A percentile compares a stretch with the other conserved stretches of the same genome.
phyloP scores from a whole-genome alignment of 305 asterid species.

The Withania somnifera region DNA sequence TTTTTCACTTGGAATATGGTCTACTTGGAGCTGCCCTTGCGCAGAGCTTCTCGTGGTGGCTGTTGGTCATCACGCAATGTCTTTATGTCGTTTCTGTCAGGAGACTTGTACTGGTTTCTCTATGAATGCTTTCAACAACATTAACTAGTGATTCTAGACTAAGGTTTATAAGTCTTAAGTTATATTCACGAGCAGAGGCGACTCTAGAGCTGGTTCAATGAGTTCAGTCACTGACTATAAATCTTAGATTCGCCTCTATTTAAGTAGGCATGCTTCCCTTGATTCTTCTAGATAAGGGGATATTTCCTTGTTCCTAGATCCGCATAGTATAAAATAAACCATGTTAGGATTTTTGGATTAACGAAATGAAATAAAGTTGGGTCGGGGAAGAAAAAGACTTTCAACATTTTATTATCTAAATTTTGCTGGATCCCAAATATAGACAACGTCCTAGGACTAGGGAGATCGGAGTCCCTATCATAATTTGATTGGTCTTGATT shows the following conservation, averaged over 20 bases:
- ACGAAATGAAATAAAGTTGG: not conserved
- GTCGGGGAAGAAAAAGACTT: not conserved
- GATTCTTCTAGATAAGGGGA: not conserved
- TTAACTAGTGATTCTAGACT: not conserved
- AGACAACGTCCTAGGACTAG: not conserved
- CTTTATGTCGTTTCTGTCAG: conserved; percentile 12
- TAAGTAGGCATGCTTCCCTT: not conserved
- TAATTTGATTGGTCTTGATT: not conserved
- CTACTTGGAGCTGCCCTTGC: conserved; percentile 17
- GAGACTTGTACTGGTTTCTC: conserved; percentile 29
- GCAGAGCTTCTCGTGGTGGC: conserved; percentile 20
- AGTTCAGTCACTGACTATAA: not conserved
- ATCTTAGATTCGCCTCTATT: not conserved
- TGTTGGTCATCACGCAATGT: conserved; percentile 18
- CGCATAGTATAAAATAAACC: not conserved
- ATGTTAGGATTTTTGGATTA: not conserved
- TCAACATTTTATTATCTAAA: not conserved
- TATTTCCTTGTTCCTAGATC: not conserved
- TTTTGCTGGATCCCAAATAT: not conserved
- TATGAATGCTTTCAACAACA: conserved; percentile 7
- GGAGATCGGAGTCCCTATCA: not conserved
- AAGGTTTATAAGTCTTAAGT: not conserved
- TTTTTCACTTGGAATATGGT: conserved; percentile 11
- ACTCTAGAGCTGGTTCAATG: not conserved
- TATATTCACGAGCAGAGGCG: not conserved